Conservation (phyloP, 192 early-diverging fungal species). For the Coemansia sp. region DNA sequence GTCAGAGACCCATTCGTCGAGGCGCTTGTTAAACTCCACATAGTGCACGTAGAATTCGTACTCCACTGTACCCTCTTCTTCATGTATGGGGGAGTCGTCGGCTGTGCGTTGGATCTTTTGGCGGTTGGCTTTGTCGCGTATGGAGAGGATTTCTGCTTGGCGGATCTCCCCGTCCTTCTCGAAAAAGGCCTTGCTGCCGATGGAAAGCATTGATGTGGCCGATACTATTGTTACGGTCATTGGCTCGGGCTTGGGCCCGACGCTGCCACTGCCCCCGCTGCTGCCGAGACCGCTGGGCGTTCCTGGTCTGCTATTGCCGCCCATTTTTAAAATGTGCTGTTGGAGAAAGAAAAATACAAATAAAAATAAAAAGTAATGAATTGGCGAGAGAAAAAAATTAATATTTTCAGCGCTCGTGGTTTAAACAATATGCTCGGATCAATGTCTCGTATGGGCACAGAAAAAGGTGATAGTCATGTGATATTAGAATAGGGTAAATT, state of each 20-base stretch:
- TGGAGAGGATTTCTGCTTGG: slow-evolving; percentile 84
- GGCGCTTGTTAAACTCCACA: slow-evolving; percentile 95
- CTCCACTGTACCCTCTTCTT: slow-evolving; percentile 26
- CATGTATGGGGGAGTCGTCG: slow-evolving; percentile 49
- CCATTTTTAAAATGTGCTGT: slow-evolving; percentile 10
- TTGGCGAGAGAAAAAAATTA: neutral
- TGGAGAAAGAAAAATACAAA: neutral
- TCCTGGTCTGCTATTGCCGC: slow-evolving; percentile 41
- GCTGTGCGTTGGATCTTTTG: slow-evolving; percentile 47
- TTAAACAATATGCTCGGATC: too few relatives aligned
- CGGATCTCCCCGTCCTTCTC: slow-evolving; percentile 67
- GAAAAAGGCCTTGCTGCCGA: slow-evolving; percentile 67
- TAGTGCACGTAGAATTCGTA: slow-evolving; percentile 96
- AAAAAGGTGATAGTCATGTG: neutral
- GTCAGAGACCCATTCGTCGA: slow-evolving; percentile 92
- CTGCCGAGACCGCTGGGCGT: slow-evolving; percentile 12
- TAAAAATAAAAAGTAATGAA: neutral
- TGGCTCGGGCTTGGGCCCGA: slow-evolving; percentile 25
- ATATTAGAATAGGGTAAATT: slow-evolving; percentile 16
- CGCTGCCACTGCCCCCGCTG: neutral
- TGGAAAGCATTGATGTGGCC: slow-evolving; percentile 34
- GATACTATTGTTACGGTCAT: slow-evolving; percentile 18
- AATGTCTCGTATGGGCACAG: neutral
- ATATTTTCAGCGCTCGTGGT: too few relatives aligned
- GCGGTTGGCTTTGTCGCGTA: slow-evolving; percentile 56